Percentiles rank a stretch among this genome's conserved stretches.
These are phyloP conservation scores for Chaetomium sp. DNA, from an alignment of 2,329 filamentous ascomycete genomes.

Conservation along the genomic window DNA sequence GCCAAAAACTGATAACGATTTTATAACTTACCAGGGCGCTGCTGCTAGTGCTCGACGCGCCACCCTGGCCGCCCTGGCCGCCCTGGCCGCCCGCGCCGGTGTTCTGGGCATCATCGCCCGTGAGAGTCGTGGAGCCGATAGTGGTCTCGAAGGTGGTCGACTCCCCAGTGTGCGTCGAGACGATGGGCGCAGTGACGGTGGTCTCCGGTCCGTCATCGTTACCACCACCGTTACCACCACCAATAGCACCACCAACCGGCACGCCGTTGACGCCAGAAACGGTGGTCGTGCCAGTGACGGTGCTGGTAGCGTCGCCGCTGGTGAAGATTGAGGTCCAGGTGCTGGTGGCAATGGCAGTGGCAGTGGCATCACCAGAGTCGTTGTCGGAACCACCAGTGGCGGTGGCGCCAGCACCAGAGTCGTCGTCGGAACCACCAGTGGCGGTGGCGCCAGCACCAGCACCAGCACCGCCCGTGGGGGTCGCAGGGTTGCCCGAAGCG, in stretches of 20 bases:
- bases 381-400: conserved; percentile 28
- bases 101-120: neutral
- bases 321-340: too few relatives aligned
- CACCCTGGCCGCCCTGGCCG: too few relatives aligned
- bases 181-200: conserved; percentile 27
- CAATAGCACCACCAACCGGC: too few relatives aligned
- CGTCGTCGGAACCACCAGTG: conserved; percentile 38
- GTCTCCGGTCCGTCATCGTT: conserved; percentile 25
- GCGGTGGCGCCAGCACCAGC: conserved; percentile 35
- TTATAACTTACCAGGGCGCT: conserved; percentile 36
- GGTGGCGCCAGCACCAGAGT: too few relatives aligned
- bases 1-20: neutral
- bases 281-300: conserved; percentile 44
- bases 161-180: conserved; percentile 27
- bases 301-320: conserved; percentile 41
- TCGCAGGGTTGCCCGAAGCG: neutral
- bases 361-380: too few relatives aligned
- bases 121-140: conserved; percentile 33
- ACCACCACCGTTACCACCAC: too few relatives aligned
- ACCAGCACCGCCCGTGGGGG: conserved; percentile 22
- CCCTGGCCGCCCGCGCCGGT: too few relatives aligned
- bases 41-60: conserved; percentile 32
- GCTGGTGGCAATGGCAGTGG: too few relatives aligned
- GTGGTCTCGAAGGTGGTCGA: conserved; percentile 35
- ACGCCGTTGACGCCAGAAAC: conserved; percentile 36